Percentiles rank a stretch among this genome's conserved stretches.
phyloP scores from a whole-genome alignment of 352 stramenopile genomes.

The Saprolegnia diclina region DNA sequence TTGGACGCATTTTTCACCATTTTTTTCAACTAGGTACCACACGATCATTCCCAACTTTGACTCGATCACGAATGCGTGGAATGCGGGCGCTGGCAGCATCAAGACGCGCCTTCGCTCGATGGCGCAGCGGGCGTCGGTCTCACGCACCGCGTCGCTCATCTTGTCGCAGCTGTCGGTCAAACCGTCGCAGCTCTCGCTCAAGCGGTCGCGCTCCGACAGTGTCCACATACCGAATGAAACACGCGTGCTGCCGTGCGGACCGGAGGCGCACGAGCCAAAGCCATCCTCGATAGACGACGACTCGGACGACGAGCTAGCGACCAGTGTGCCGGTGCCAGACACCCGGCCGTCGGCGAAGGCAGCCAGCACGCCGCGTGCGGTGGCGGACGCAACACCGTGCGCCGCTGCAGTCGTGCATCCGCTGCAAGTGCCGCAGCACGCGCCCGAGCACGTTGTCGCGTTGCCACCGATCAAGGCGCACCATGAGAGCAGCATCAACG shows the following conservation, averaged over 20 bases:
- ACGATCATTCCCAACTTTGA: conserved; percentile 5
- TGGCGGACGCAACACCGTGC: no score
- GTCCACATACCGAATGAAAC: neutral
- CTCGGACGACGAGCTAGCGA: conserved; percentile 43
- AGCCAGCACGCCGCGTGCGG: no score
- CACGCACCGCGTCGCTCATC: neutral
- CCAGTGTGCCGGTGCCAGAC: no score
- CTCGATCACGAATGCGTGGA: neutral
- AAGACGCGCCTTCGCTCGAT: conserved; percentile 5
- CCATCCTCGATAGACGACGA: conserved; percentile 10
- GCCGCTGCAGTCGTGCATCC: neutral
- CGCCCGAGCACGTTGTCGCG: no score
- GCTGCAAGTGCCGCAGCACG: neutral
- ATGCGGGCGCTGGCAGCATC: neutral
- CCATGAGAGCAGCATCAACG: neutral
- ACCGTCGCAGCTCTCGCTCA: neutral
- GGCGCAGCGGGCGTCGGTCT: neutral
- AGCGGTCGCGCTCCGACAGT: neutral
- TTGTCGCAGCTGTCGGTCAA: neutral
- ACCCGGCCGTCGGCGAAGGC: no score
- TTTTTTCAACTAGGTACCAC: neutral
- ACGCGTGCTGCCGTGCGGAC: neutral
- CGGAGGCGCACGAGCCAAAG: neutral
- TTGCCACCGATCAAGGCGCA: neutral
- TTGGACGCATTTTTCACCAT: neutral